Evolutionary conservation across 768 basidiomycete species (phyloP).

Genomic region (Rhizopogon sp.): DNA sequence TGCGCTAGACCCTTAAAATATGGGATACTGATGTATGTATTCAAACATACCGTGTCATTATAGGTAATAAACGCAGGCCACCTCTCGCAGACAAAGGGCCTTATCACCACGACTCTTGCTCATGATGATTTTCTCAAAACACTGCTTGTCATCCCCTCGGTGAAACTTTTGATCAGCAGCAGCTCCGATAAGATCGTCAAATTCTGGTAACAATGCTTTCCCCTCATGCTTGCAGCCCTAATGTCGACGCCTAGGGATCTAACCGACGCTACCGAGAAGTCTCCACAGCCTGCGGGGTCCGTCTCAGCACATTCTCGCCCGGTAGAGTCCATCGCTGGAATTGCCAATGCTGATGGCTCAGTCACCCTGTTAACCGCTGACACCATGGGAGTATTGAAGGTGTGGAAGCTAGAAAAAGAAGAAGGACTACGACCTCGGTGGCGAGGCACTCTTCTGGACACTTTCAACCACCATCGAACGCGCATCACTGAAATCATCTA

Average conservation of each 20-base stretch:
- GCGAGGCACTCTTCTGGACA: constrained; percentile 45
- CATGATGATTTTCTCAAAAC: constrained; percentile 92
- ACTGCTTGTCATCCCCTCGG: constrained; percentile 63
- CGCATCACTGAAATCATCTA: constrained; percentile 70
- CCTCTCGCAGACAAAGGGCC: constrained; percentile 53
- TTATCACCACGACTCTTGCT: constrained; percentile 66
- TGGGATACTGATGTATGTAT: constrained; percentile 71
- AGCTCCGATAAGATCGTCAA: constrained; percentile 87
- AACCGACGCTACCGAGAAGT: constrained; percentile 35
- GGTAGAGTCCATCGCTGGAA: constrained; percentile 72
- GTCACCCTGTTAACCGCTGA: constrained; percentile 77
- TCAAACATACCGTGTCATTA: neutral
- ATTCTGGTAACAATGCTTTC: constrained; percentile 60
- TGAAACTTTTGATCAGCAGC: constrained; percentile 72
- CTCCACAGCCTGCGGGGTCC: constrained; percentile 54
- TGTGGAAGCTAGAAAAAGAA: constrained; percentile 63
- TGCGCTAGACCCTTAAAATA: constrained; percentile 69
- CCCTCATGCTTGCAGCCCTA: neutral
- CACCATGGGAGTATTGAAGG: constrained; percentile 85
- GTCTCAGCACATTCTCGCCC: constrained; percentile 86
- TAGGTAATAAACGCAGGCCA: constrained; percentile 2
- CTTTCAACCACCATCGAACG: constrained; percentile 73
- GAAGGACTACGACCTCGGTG: constrained; percentile 38
- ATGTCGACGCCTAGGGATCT: constrained; percentile 53
- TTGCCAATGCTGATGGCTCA: constrained; percentile 36